phyloP scores from a whole-genome alignment of 352 stramenopile genomes.

The Saprolegnia parasitica region DNA sequence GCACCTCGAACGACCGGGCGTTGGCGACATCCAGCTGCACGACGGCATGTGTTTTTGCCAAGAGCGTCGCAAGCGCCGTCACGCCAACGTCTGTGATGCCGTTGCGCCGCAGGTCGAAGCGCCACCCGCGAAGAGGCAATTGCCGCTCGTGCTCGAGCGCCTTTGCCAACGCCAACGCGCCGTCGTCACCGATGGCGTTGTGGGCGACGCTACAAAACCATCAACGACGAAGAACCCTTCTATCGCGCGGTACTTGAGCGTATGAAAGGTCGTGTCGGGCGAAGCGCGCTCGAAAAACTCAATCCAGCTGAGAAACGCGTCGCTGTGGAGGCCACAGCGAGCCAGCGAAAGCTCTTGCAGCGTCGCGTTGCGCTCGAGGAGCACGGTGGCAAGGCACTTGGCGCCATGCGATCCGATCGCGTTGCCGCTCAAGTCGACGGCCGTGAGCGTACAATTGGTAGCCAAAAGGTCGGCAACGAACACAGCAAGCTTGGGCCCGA shows the following conservation, averaged over 20 bases:
- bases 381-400: slow-evolving; percentile 19
- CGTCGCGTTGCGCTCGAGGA: not conserved
- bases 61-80: not conserved
- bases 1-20: slow-evolving; percentile 15
- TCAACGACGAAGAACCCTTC: not conserved
- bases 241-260: slow-evolving; percentile 6
- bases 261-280: slow-evolving; percentile 12
- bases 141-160: not conserved
- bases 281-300: slow-evolving; percentile 9
- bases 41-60: not conserved
- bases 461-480: slow-evolving; percentile 21
- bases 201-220: slow-evolving; percentile 11
- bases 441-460: slow-evolving; percentile 1
- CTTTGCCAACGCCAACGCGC: not conserved
- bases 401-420: slow-evolving; percentile 23
- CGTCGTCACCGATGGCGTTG: slow-evolving; percentile 25
- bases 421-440: slow-evolving; percentile 25
- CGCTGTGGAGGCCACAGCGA: slow-evolving; percentile 9
- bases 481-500: slow-evolving; percentile 24
- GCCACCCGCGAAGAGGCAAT: slow-evolving; percentile 6
- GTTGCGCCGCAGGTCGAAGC: slow-evolving; percentile 13
- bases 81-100: slow-evolving; percentile 16
- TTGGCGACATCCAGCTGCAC: slow-evolving; percentile 12
- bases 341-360: slow-evolving; percentile 10
- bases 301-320: slow-evolving; percentile 16